Evolutionary conservation across 2,329 filamentous ascomycete genomes (phyloP), one percentile per base, ranked within the genome.

Genomic region (Botrytis paeoniae): DNA sequence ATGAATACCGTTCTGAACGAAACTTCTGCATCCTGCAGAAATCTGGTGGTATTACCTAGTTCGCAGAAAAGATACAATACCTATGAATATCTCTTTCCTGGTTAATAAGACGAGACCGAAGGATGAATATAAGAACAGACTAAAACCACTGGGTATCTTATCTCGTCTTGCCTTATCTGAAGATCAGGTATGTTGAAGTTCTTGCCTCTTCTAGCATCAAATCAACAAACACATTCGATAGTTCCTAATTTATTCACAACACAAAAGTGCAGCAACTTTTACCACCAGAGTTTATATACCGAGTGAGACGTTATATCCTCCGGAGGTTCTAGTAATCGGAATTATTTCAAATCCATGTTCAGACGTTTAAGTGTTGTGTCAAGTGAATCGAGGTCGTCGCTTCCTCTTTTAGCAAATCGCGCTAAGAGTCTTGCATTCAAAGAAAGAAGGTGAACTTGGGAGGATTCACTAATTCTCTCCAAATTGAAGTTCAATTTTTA

Each of bases 251-350:
- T 35, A 7, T 48, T 35, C 29, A 48, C 10, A 35, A 25, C 32
- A 9, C 20, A 22, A 35, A n/a, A 35, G 10, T 65, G 29, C 5
- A 1, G 61, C 9, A 43, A 29, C 7, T 4, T n/a, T 39, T 1
- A 22, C 25, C 61, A 63, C n/a, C 3, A 54, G 12, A 18, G 0
- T n/a, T 29, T 20, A 29, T 6, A 43, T 43, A 14, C 60, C 7
- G 14, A 62, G 9, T 41, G 37, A 8, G 37, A 41, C 0, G 4
- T 41, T n/a, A 1, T 2, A 4, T 39, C 3, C 10, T n/a, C 3
- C 0, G 60, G 3, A 41, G 14, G 22, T 3, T 41, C 25, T 8
- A 4, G 37, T 39, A n/a, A 9, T n/a, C 10, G 41, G 25, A n/a
- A 8, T n/a, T 1, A 41, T 39, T 5, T 41, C 39, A 9, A 41